Evolutionary conservation across 1,284 basidiomycete genomes (phyloP), one percentile per base, ranked within the genome.

Genomic region (Leccinum variabile): DNA sequence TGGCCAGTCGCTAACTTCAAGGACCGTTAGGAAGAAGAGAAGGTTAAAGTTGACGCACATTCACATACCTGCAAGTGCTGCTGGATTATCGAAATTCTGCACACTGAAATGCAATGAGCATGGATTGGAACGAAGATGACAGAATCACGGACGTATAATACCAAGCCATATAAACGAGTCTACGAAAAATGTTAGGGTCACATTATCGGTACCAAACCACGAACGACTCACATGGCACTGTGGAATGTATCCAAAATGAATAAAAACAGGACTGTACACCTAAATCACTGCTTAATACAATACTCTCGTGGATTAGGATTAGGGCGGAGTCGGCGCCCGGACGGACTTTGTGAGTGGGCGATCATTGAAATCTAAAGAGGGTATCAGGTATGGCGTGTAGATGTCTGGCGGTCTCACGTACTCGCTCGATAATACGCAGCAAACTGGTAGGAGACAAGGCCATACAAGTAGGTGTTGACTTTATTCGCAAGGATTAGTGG

Each of bases 401-500:
- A 7, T 18, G 0, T n/a, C 25, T n/a, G 32, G 14, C 3, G 13
- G 53, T 35, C 13, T 32, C 53, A 54, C 53, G 16, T 32, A 54
- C 53, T 76, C 0, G 75, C 70, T 56, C 72, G 76, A 57, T 77
- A 72, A 64, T 84, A 84, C 1, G 72, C 69, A 16, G 77, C 74
- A 61, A 83, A 84, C 64, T 84, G 82, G 66, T 79, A 82, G 2
- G 76, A 76, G 64, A 82, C 82, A 33, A 84, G 72, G 2, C 82
- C 82, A 69, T 81, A 84, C 9, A 84, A 72, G 63, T 78, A 84
- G 4, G 82, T 84, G 63, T 84, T 84, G 65, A 83, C 81, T 82
- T 56, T 33, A 14, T 30, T 13, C 30, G 13, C 35, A 35, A 32
- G 35, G 6, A 8, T 60, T 32, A 50, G 50, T 3, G 25, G 16